Conservation (phyloP, 345 rosid genomes). For the Gossypium longicalyx region DNA sequence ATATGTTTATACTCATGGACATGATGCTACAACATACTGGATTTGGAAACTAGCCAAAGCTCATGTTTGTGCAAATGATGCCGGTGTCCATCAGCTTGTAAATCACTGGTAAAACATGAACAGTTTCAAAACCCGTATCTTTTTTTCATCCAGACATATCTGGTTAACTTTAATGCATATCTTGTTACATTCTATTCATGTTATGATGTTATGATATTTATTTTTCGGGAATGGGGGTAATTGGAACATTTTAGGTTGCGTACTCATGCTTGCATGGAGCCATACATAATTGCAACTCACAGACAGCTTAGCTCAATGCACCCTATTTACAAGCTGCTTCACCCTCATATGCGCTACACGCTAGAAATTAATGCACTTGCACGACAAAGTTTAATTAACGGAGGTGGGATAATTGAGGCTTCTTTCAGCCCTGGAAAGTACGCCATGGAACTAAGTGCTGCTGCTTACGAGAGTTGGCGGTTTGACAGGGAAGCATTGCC, state of each 20-base stretch:
- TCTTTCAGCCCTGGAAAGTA: conserved; percentile 76
- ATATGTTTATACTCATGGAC: conserved; percentile 61
- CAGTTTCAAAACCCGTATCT: neutral
- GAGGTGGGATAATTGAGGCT: conserved; percentile 88
- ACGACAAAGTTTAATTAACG: conserved; percentile 79
- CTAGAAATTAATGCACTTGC: conserved; percentile 89
- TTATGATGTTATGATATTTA: neutral
- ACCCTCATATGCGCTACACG: conserved; percentile 92
- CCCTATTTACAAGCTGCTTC: conserved; percentile 77
- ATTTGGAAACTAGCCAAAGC: conserved; percentile 95
- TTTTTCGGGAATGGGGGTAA: neutral
- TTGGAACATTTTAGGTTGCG: conserved; percentile 51
- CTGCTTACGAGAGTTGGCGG: conserved; percentile 79
- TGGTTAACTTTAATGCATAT: neutral
- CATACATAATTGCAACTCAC: conserved; percentile 79
- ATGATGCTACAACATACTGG: conserved; percentile 85
- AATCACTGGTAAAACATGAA: conserved; percentile 68
- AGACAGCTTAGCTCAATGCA: conserved; percentile 87
- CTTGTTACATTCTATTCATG: neutral
- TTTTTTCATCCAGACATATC: neutral
- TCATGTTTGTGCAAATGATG: conserved; percentile 84
- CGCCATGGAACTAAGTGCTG: conserved; percentile 90
- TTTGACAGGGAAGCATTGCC: conserved; percentile 95
- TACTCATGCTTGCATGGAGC: conserved; percentile 93
- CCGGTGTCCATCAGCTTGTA: conserved; percentile 89